phyloP scores from a whole-genome alignment of 2,329 filamentous ascomycete genomes.

The Apiospora pterosperma region DNA sequence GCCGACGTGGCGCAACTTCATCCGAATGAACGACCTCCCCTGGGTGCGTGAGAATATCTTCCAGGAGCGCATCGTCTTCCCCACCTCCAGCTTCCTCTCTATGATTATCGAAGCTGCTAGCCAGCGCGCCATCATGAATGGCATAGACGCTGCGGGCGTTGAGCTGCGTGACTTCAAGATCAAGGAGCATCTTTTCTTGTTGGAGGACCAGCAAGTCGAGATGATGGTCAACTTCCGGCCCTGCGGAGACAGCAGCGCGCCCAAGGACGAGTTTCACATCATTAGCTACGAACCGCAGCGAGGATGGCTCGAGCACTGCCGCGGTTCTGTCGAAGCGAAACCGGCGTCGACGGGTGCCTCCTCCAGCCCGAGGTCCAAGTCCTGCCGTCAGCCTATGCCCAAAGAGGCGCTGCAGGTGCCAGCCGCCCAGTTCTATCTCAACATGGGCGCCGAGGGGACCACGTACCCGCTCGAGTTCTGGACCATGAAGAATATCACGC shows the following conservation, averaged over 20 bases:
- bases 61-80: conserved; percentile 44
- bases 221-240: conserved; percentile 31
- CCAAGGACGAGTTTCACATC: conserved; percentile 27
- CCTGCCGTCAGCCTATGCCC: background rate
- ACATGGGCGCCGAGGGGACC: conserved; percentile 11
- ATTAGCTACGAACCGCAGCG: conserved; percentile 22
- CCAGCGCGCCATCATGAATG: conserved; percentile 22
- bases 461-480: conserved; percentile 10
- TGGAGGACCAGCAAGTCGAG: conserved; percentile 31
- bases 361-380: background rate
- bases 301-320: conserved; percentile 27
- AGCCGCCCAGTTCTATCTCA: conserved; percentile 9
- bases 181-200: conserved; percentile 29
- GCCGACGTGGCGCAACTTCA: conserved; percentile 35
- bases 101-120: conserved; percentile 29
- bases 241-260: conserved; percentile 18
- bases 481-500: background rate
- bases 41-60: conserved; percentile 48
- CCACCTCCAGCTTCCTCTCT: conserved; percentile 38
- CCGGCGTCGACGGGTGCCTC: background rate
- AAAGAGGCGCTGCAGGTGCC: background rate
- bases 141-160: conserved; percentile 27
- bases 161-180: conserved; percentile 33
- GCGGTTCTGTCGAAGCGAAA: conserved; percentile 16
- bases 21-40: conserved; percentile 34